Evolutionary conservation across 2,329 filamentous ascomycete species (phyloP), one percentile per base, ranked within the genome.

Genomic region (Talaromyces funiculosus): DNA sequence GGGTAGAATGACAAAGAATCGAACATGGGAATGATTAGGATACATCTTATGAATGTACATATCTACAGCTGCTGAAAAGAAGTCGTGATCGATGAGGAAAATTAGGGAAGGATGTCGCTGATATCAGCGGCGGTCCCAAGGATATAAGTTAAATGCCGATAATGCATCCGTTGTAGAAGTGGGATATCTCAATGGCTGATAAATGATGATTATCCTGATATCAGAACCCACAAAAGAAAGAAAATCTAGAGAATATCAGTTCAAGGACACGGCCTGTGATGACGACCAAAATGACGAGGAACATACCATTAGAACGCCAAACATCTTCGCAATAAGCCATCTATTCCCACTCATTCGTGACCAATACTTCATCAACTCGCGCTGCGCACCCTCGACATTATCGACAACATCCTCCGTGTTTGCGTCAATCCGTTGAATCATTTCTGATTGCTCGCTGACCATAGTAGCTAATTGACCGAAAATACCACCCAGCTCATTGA

Each of bases 351-450:
- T 94, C 29, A 97, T 92, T 42, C 92, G 84, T 29, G 86, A 89
- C 93, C 94, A 99, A 77, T 97, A 99, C 75, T 97, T 97, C 78
- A 99, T 85, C 70, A 99, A 74, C 76, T 99, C 93, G 64, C 92
- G 84, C 73, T 99, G 94, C 5, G 94, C 94, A 18, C 94, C 94
- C 71, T 96, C 86, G n/a, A 99, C 93, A 68, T 99, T 99, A 71
- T 97, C 93, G 59, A 99, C 93, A 5, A 99, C 91, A 68, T 97
- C 92, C 71, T 99, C 94, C 1, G 93, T 97, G 75, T 97, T 97
- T 65, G 93, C 93, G 69, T 97, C 93, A 71, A 97, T 97, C 54
- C 93, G 84, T 76, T 97, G 91, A 66, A 99, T 96, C 89, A 96
- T 96, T 76, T 97, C 94, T 63, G 90, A 91, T 77, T 99, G 94